Base-by-base conservation (phyloP, 2,329 filamentous ascomycete species). In the Waltergamsia citrina region DNA sequence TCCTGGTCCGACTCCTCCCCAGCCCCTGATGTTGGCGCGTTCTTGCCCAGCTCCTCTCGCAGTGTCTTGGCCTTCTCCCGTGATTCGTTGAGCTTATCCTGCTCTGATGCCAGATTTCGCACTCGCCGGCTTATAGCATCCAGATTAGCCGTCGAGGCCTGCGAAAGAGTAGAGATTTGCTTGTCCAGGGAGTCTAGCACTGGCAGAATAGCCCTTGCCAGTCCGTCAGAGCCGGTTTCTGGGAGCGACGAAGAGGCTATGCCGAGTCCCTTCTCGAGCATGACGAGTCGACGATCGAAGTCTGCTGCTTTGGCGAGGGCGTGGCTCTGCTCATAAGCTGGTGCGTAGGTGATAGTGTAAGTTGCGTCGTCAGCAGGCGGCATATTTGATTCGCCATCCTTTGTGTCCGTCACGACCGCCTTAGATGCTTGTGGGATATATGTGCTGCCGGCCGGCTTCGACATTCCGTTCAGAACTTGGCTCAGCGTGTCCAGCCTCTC, bases 201-300 rank as follows among this genome's bases (percentile, higher is more conserved):
- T 4, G 86, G 86, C 14, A 96, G 69, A 27, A 98, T 78, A 19
- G 90, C 84, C 31, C 72, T 65, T 10, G 73, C 68, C 5, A 72
- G 51, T 12, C 68, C 67, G 36, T 74, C 69, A 2, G 69, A 57
- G 43, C 69, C 76, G 21, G 71, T 59, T 44, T 78, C 78, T 1
- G 81, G 71, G 43, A 83, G 65, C 9, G 76, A 71, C 1, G 78
- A 75, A 16, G 79, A 78, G 26, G 78, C 81, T 32, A 94, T 71
- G 8, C 92, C 92, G 19, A 98, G 71, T 2, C 79, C 74, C 44
- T 78, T 78, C 62, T 98, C 92, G 31, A 98, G 65, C 20, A 82
- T 64, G 3, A 81, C 65, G 15, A 98, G 73, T 5, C 92, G 77
- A 20, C 75, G 71, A 52, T 96, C 90, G 48, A 98, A 95, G 41